Base-by-base conservation (phyloP, 768 basidiomycete genomes). In the Dioszegia aurantiaca region DNA sequence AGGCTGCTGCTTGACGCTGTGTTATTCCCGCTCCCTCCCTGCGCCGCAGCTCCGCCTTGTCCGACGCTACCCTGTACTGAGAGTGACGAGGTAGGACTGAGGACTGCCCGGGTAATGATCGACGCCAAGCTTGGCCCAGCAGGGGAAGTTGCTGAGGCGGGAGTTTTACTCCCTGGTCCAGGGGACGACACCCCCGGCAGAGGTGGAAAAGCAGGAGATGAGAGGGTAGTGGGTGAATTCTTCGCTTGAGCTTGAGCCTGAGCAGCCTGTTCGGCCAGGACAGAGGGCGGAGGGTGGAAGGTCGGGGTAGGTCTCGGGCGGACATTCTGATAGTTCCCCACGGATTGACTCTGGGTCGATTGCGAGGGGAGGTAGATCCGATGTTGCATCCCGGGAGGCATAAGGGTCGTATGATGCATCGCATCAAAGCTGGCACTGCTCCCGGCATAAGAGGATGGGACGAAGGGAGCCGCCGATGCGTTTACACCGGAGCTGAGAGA, bases 351-450 rank as follows among this genome's bases (percentile, higher is more conserved):
- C 19, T 47, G 44, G 19, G 44, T 19, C 44, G 40, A 41, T 21
- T 41, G 43, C 5, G 56, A 58, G 14, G 75, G 73, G 14, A 74
- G 67, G 30, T 72, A 77, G 28, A 77, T 77, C 9, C 75, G 61
- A 58, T 77, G 75, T 61, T 77, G 75, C 17, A 77, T 53, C 51
- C 72, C 70, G 0, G 73, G 72, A 12, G 75, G 75, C 59, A 77
- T 73, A 27, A 77, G 59, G 4, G 72, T 69, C 0, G 73, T 74
- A 36, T 67, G 70, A 28, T 71, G 70, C 46, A 31, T 17, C 17
- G 30, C 17, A 26, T 59, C 37, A 23, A 46, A 55, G 9, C 4
- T 24, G 16, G 51, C 36, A 31, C 36, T 41, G 39, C 30, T 46
- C 27, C 23, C 36, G 27, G 41, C 41, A 19, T 55, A 46, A 2